Conservation (phyloP, 257 asterid species). For the Penstemon barbatus region DNA sequence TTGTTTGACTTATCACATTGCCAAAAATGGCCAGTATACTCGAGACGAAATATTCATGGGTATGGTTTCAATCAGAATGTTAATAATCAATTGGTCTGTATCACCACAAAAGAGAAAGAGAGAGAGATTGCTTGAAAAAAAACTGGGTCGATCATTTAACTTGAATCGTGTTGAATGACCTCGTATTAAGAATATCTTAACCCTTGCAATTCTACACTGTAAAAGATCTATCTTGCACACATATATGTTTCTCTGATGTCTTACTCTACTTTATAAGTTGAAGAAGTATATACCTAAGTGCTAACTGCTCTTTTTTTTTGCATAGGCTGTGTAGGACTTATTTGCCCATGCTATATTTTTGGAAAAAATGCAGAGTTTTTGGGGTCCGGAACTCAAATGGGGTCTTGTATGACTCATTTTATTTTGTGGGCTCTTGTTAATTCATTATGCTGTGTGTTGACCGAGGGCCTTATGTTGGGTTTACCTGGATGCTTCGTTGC, state of each 20-base stretch:
- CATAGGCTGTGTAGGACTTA: conserved; percentile 73
- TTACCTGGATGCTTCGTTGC: conserved; percentile 93
- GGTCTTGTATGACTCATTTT: conserved; percentile 75
- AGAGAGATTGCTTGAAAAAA: background rate
- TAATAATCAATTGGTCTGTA: background rate
- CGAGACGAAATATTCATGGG: background rate
- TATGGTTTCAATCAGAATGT: conserved; percentile 7
- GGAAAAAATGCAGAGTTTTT: conserved; percentile 71
- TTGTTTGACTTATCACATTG: background rate
- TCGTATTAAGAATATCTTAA: background rate
- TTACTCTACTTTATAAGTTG: background rate
- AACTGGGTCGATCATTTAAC: background rate
- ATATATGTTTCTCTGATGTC: background rate
- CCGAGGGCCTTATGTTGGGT: conserved; percentile 75
- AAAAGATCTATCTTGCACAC: conserved; percentile 10
- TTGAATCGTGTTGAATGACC: background rate
- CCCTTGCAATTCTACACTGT: background rate
- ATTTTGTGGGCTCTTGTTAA: conserved; percentile 73
- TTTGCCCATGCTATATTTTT: conserved; percentile 88
- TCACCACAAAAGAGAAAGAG: background rate
- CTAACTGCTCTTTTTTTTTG: conserved; percentile 26
- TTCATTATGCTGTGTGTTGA: conserved; percentile 70
- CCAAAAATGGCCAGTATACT: background rate
- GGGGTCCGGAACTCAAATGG: conserved; percentile 54
- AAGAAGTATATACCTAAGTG: conserved; percentile 12